Evolutionary conservation across 495 filamentous ascomycete species (phyloP).

Genomic region (Lentithecium fluviatile): DNA sequence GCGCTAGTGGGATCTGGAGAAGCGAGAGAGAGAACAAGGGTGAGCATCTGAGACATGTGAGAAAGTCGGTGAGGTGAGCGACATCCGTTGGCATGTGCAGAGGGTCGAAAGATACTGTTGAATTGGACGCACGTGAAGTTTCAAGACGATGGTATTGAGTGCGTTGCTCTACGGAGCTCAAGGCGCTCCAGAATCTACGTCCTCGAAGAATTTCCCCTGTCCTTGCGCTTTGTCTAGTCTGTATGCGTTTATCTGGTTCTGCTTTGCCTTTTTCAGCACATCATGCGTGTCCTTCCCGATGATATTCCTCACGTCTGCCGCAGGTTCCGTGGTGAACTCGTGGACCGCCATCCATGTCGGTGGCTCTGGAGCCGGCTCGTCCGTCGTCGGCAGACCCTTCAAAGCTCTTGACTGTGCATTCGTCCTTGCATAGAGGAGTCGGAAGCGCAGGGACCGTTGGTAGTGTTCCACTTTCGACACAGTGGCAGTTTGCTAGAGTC

Average conservation of each 20-base stretch:
- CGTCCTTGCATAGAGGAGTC: constrained; percentile 24
- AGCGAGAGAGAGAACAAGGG: neutral
- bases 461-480: constrained; percentile 30
- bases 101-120: too few relatives aligned
- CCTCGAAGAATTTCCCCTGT: constrained; percentile 26
- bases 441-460: constrained; percentile 31
- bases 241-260: constrained; percentile 23
- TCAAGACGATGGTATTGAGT: too few relatives aligned
- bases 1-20: neutral
- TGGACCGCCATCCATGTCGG: constrained; percentile 28
- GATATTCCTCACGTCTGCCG: neutral
- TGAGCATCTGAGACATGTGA: neutral
- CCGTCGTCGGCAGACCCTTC: constrained; percentile 31
- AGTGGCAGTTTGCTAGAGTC: constrained; percentile 11
- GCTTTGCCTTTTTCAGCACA: constrained; percentile 24
- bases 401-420: constrained; percentile 31
- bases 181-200: neutral
- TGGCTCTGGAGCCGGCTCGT: constrained; percentile 33
- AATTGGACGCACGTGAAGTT: too few relatives aligned
- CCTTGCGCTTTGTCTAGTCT: constrained; percentile 24
- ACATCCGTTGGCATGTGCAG: neutral
- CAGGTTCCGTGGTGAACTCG: constrained; percentile 24
- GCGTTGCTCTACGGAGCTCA: neutral
- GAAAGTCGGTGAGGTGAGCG: neutral
- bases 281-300: constrained; percentile 2